Conservation (phyloP, 176 grass and related monocot genomes). For the Musa schizocarpa region DNA sequence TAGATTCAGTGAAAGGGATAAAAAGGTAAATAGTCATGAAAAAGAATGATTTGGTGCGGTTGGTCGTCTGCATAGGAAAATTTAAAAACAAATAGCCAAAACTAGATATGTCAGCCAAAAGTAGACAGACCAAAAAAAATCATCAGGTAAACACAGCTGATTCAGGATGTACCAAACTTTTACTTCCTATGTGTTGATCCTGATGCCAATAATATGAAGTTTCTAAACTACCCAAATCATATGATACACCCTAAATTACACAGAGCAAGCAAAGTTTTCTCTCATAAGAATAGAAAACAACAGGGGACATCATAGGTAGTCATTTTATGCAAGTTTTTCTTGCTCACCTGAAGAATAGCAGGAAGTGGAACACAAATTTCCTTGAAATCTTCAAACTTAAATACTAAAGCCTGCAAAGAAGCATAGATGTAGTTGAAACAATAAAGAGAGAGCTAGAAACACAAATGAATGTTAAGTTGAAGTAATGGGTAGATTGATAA, state of each 20-base stretch:
- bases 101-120: not conserved
- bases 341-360: conserved; percentile 78
- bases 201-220: not conserved
- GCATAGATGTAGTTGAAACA: conserved; percentile 13
- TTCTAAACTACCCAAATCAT: not conserved
- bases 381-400: conserved; percentile 75
- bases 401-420: conserved; percentile 70
- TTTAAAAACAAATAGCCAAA: not conserved
- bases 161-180: not conserved
- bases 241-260: too few species aligned
- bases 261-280: not conserved
- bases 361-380: conserved; percentile 71
- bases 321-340: not conserved
- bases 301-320: not conserved
- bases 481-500: not conserved
- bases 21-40: not conserved
- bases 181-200: not conserved
- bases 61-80: not conserved
- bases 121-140: not conserved
- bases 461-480: not conserved
- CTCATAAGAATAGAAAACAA: not conserved
- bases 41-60: not conserved
- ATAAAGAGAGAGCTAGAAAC: not conserved
- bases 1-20: not conserved
- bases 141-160: too few species aligned